Evolutionary conservation across 2,329 filamentous ascomycete species (phyloP).

Genomic region (Chalaropsis thielavioides): DNA sequence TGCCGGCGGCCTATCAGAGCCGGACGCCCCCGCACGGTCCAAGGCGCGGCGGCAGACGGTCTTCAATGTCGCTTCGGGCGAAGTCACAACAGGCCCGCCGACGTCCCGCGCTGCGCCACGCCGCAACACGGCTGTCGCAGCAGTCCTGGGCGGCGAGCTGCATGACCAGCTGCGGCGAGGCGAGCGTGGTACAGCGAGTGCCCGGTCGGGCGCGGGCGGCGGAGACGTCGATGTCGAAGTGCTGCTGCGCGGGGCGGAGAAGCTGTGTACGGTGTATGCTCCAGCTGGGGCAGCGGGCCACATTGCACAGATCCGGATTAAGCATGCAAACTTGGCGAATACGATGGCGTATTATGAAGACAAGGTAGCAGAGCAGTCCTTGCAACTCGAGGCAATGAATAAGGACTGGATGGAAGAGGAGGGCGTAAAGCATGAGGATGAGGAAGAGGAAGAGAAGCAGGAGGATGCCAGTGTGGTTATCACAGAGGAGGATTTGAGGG

Average conservation of each 20-base stretch:
- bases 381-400: conserved; percentile 60
- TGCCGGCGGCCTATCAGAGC: conserved; percentile 28
- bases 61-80: conserved; percentile 49
- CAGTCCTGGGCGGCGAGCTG: conserved; percentile 74
- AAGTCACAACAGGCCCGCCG: conserved; percentile 44
- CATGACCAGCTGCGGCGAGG: conserved; percentile 60
- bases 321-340: conserved; percentile 54
- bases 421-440: conserved; percentile 35
- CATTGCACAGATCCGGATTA: conserved; percentile 56
- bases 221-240: conserved; percentile 78
- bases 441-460: conserved; percentile 35
- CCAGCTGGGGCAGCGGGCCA: conserved; percentile 64
- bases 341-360: conserved; percentile 71
- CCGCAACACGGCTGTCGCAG: conserved; percentile 72
- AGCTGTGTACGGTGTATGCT: conserved; percentile 76
- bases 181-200: conserved; percentile 27
- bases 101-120: conserved; percentile 38
- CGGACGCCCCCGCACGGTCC: conserved; percentile 23
- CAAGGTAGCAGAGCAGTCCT: conserved; percentile 61
- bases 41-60: conserved; percentile 44
- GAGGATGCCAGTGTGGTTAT: conserved; percentile 31
- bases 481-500: conserved; percentile 53
- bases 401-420: conserved; percentile 43
- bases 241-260: conserved; percentile 73
- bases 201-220: conserved; percentile 26